These are phyloP conservation scores for Aurinia saxatilis DNA, from an alignment of 345 rosid species.

Conservation along the genomic window DNA sequence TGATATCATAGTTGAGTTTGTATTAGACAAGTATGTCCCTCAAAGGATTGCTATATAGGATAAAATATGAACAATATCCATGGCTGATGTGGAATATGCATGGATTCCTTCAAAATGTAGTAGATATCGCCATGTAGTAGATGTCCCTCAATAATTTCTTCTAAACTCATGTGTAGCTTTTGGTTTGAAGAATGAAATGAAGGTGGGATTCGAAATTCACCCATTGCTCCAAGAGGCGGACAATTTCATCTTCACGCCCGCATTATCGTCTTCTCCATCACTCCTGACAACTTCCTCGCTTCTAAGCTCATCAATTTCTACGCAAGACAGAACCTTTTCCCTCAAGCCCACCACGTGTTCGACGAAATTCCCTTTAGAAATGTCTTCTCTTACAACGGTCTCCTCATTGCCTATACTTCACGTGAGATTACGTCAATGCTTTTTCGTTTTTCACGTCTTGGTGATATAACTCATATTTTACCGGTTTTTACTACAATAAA, in stretches of 20 bases:
- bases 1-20: too few species aligned
- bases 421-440: constrained; percentile 44
- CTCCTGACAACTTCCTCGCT: constrained; percentile 65
- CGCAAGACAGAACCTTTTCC: constrained; percentile 32
- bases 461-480: too few species aligned
- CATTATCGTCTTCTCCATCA: constrained; percentile 39
- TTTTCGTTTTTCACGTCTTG: constrained; percentile 44
- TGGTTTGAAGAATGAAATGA: constrained; percentile 33
- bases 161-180: too few species aligned
- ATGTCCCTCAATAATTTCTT: too few species aligned
- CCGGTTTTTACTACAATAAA: too few species aligned
- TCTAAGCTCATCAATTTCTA: constrained; percentile 58
- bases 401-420: constrained; percentile 56
- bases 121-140: too few species aligned
- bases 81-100: too few species aligned
- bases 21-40: too few species aligned
- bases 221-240: constrained; percentile 26
- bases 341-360: constrained; percentile 57
- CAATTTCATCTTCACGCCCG: too few species aligned
- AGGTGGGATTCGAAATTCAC: constrained; percentile 27
- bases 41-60: too few species aligned
- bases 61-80: too few species aligned
- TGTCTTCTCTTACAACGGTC: constrained; percentile 66
- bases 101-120: too few species aligned
- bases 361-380: constrained; percentile 47